Evolutionary conservation across 108 stramenopile species (phyloP).

Genomic region (Epipyxis sp.): DNA sequence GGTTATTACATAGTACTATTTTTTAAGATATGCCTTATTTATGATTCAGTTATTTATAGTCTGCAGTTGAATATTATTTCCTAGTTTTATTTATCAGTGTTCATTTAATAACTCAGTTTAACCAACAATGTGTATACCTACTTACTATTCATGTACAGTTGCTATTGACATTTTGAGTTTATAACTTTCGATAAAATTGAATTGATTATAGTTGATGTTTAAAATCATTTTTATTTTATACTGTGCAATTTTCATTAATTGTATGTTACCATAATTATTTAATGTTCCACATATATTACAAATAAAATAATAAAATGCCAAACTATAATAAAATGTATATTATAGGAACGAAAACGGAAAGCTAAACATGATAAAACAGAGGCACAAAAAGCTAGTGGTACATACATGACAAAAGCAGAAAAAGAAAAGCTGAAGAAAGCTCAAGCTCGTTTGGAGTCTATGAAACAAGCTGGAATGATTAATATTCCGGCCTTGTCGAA

Average conservation of each 20-base stretch:
- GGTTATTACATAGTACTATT: slow-evolving; percentile 9
- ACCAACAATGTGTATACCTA: no score
- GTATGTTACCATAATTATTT: no score
- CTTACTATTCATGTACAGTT: no score
- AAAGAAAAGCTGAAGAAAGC: slow-evolving; percentile 49
- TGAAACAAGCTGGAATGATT: slow-evolving; percentile 42
- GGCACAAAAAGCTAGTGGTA: slow-evolving; percentile 51
- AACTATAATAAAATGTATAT: not conserved
- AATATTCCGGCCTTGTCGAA: slow-evolving; percentile 12
- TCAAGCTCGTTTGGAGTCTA: slow-evolving; percentile 39
- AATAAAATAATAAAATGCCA: not conserved
- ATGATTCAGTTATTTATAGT: not conserved
- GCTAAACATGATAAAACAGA: slow-evolving; percentile 34
- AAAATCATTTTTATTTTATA: no score
- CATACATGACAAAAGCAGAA: slow-evolving; percentile 57
- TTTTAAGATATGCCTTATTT: not conserved
- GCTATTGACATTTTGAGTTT: no score
- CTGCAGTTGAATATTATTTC: not conserved
- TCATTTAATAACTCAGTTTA: no score
- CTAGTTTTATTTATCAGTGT: no score
- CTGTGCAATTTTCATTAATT: no score
- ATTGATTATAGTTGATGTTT: no score
- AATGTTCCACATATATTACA: not conserved
- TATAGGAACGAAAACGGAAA: slow-evolving; percentile 4
- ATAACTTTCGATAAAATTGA: no score